phyloP scores from a whole-genome alignment of 2,329 filamentous ascomycete genomes.

The Trichoderma sp. region DNA sequence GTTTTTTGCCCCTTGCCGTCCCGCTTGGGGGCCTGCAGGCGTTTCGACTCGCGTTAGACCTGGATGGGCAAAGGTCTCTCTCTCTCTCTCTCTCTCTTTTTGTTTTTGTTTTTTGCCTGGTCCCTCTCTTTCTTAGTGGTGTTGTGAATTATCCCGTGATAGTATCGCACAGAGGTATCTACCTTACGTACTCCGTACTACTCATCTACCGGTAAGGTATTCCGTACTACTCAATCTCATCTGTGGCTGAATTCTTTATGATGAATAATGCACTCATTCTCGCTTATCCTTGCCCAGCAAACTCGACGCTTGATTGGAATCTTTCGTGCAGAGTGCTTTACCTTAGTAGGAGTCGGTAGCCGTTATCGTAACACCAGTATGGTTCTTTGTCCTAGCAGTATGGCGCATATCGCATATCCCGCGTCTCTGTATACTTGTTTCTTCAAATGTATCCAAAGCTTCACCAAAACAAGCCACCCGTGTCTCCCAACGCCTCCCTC shows the following conservation, averaged over 20 bases:
- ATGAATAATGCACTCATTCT: not conserved
- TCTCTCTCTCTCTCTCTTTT: not conserved
- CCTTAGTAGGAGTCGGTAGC: not conserved
- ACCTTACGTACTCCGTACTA: not conserved
- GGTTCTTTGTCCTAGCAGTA: not conserved
- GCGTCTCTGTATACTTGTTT: not conserved
- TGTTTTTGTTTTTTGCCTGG: not conserved
- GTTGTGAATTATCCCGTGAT: not conserved
- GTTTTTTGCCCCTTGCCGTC: constrained; percentile 13
- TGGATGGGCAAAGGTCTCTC: not conserved
- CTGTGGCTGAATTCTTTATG: not conserved
- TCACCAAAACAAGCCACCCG: not conserved
- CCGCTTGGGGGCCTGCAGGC: constrained; percentile 6
- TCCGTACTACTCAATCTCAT: not conserved
- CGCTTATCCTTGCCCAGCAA: not conserved
- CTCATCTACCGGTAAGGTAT: too few relatives aligned
- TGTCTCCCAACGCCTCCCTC: not conserved
- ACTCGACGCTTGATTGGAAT: not conserved
- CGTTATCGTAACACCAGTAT: not conserved
- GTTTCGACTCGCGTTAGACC: not conserved
- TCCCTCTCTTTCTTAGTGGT: not conserved
- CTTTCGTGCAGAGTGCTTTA: not conserved
- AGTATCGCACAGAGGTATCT: not conserved
- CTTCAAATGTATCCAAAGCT: not conserved
- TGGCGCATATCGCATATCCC: not conserved